Base-by-base conservation (phyloP, 305 asterid species). In the Nicotiana rustica region DNA sequence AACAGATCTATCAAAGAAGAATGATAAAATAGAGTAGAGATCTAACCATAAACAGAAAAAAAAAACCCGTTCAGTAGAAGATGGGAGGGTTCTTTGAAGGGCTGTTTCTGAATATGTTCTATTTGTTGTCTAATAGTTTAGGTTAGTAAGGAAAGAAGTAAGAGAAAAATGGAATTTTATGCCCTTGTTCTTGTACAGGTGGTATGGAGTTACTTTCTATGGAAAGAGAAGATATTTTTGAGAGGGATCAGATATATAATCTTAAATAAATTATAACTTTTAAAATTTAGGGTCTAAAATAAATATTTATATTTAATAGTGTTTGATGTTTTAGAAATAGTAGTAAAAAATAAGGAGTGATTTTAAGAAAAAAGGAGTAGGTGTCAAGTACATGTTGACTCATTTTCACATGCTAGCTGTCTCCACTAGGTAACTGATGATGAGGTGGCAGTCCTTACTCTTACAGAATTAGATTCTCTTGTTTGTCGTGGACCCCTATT, bases 401-500 rank as follows among this genome's bases (percentile, higher is more conserved):
- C 29, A 38, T 38, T 38, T 2, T 38, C 57, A 69, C 77, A 41
- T 69, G 77, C n/a, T 18, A 41, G 33, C 59, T 69, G 59, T 25
- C 35, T 41, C 12, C 77, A 55, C 60, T 4, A 13, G 18, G 6
- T 55, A 6, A 55, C 60, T 55, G 60, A 55, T 41, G 47, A 6
- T 41, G 47, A 41, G 2, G 2, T 41, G 47, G 47, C 10, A 41
- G 2, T 1, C 18, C 18, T 5, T 15, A 41, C 77, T 69, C 35
- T 6, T 38, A n/a, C 77, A 69, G 59, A 18, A 18, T 41, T 5
- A n/a, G 35, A 69, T 69, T 69, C 77, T 38, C 56, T 69, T n/a
- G 77, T 38, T 56, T 69, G 56, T 52, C 77, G 77, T 69, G 77
- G 77, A 69, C 18, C 4, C 56, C 10, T 2, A 18, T 38, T 18